phyloP scores from a whole-genome alignment of 805 yeast genomes.

The Starmerella sirachaensis region DNA sequence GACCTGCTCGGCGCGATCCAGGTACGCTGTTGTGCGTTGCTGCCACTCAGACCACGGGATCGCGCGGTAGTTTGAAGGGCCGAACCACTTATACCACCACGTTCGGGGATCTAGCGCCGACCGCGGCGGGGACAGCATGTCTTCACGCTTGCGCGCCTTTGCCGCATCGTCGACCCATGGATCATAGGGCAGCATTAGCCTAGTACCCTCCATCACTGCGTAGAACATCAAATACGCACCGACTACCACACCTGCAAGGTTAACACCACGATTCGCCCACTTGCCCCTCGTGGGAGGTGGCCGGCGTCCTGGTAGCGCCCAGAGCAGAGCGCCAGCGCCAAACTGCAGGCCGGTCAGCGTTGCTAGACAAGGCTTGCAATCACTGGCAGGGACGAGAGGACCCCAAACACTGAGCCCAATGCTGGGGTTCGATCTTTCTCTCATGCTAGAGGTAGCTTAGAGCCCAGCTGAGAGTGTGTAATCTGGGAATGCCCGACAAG shows the following conservation, averaged over 20 bases:
- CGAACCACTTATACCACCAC: conserved; percentile 47
- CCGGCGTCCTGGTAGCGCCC: conserved; percentile 18
- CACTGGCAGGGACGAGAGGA: conserved; percentile 63
- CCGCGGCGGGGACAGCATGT: neutral
- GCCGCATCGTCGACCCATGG: conserved; percentile 67
- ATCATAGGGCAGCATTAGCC: conserved; percentile 38
- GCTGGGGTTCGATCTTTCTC: conserved; percentile 35
- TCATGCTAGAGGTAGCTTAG: no score
- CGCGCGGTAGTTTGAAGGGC: conserved; percentile 48
- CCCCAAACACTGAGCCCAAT: conserved; percentile 55
- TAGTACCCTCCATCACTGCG: conserved; percentile 44
- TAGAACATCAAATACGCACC: conserved; percentile 43
- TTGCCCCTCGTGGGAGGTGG: conserved; percentile 15
- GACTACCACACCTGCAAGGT: conserved; percentile 26
- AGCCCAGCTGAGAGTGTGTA: no score
- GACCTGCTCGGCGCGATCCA: conserved; percentile 16
- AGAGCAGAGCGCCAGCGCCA: conserved; percentile 34
- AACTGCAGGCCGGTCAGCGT: conserved; percentile 43
- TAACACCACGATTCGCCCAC: conserved; percentile 27
- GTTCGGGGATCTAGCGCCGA: conserved; percentile 2
- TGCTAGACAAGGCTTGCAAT: conserved; percentile 44
- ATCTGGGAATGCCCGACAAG: no score
- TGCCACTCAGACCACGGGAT: conserved; percentile 30
- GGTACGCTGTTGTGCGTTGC: conserved; percentile 18
- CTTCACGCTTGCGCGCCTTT: conserved; percentile 17